These are phyloP conservation scores for Phytophthora pluvialis DNA, from an alignment of 352 stramenopile species.

Conservation along the genomic window DNA sequence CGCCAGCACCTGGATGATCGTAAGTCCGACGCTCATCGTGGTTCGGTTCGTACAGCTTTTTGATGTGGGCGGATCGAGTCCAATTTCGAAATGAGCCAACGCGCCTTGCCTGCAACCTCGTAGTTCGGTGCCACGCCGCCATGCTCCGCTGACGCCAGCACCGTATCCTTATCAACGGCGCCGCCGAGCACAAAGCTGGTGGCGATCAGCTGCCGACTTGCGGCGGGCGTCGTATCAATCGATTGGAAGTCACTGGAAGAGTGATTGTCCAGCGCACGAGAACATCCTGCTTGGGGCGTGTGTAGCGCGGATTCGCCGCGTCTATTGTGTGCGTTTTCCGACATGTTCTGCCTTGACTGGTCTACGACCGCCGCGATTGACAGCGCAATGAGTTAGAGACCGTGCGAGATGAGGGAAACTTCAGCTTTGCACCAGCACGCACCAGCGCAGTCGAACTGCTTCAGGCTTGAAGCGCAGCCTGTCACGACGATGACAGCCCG, in stretches of 20 bases:
- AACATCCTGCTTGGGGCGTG: conserved; percentile 15
- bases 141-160: conserved; percentile 20
- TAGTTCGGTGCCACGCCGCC: conserved; percentile 3
- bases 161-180: conserved; percentile 13
- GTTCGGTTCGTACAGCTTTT: background rate
- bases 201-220: conserved; percentile 20
- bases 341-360: conserved; percentile 28
- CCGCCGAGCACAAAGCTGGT: conserved; percentile 24
- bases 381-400: conserved; percentile 1
- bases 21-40: conserved; percentile 35
- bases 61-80: conserved; percentile 4
- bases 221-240: conserved; percentile 28
- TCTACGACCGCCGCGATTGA: conserved; percentile 2
- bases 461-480: conserved; percentile 7
- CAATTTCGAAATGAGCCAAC: conserved; percentile 33
- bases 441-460: conserved; percentile 3
- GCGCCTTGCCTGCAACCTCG: background rate
- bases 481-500: conserved; percentile 3
- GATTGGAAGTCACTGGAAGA: conserved; percentile 26
- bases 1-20: conserved; percentile 41
- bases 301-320: conserved; percentile 16
- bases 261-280: conserved; percentile 31
- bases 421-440: conserved; percentile 24
- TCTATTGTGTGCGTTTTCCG: conserved; percentile 27
- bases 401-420: conserved; percentile 5